Conservation (phyloP, 2,329 filamentous ascomycete species). For the Aspergillus spinulosporus region DNA sequence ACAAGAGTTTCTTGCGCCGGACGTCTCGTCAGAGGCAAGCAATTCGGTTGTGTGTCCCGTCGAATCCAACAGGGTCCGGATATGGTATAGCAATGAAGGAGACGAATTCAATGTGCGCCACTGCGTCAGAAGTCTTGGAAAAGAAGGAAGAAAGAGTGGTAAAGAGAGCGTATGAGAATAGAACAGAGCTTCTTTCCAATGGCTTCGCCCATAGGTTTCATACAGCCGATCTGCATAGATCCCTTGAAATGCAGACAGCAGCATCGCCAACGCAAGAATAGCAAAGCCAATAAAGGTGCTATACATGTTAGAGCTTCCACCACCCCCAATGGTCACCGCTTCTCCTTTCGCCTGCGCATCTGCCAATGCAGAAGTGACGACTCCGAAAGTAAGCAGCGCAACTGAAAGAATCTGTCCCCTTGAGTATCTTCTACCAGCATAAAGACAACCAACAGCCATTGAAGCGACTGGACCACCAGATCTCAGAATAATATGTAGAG, state of each 20-base stretch:
- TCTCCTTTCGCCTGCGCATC: conserved; percentile 77
- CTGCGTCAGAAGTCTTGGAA: conserved; percentile 37
- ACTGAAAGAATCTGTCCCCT: conserved; percentile 79
- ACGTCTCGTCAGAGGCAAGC: not conserved
- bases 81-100: conserved; percentile 32
- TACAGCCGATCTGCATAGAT: conserved; percentile 93
- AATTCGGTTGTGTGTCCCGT: not conserved
- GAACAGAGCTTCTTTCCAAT: conserved; percentile 95
- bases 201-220: conserved; percentile 71
- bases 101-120: conserved; percentile 38
- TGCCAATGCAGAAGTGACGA: conserved; percentile 84
- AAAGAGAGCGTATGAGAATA: conserved; percentile 68
- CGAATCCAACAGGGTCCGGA: conserved; percentile 10
- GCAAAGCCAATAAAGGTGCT: conserved; percentile 64
- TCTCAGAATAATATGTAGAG: conserved; percentile 92
- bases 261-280: conserved; percentile 83
- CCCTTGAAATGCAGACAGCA: conserved; percentile 91
- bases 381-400: conserved; percentile 77
- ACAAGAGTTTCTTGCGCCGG: not conserved
- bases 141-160: conserved; percentile 45
- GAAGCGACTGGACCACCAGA: conserved; percentile 98
- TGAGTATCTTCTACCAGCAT: conserved; percentile 76
- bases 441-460: conserved; percentile 83
- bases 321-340: conserved; percentile 42
- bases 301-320: conserved; percentile 30